Conservation (phyloP, 169 alveolate species). For the Besnoitia besnoiti region DNA sequence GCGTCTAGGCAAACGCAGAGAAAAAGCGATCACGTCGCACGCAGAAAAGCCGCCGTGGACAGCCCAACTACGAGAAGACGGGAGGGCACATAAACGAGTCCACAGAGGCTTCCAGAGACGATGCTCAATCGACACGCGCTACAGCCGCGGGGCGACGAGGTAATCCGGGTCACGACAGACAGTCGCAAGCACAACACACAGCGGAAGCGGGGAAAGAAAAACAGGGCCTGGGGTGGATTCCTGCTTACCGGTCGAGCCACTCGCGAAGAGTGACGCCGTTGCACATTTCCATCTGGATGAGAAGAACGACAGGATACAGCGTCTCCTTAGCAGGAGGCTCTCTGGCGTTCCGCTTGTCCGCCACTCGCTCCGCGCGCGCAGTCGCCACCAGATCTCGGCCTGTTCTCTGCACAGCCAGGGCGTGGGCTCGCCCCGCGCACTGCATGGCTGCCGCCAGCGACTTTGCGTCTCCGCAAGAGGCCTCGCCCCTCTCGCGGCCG, state of each 20-base stretch:
- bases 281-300: constrained; percentile 90
- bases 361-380: constrained; percentile 8
- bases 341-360: constrained; percentile 56
- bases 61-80: no score
- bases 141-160: no score
- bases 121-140: no score
- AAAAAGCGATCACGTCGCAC: no score
- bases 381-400: neutral
- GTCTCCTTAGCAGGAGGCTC: neutral
- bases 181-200: neutral
- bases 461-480: neutral
- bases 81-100: neutral
- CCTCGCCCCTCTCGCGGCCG: neutral
- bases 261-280: constrained; percentile 86
- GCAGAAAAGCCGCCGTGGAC: no score
- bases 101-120: neutral
- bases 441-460: neutral
- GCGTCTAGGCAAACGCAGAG: neutral
- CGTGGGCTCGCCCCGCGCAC: neutral
- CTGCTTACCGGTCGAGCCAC: constrained; percentile 82
- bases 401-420: neutral
- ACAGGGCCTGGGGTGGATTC: constrained; percentile 63
- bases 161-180: neutral
- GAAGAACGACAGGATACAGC: constrained; percentile 67
- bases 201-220: neutral